These are phyloP conservation scores for Taiozyma sp. DNA, from an alignment of 1,139 yeast genomes.

Conservation along the genomic window DNA sequence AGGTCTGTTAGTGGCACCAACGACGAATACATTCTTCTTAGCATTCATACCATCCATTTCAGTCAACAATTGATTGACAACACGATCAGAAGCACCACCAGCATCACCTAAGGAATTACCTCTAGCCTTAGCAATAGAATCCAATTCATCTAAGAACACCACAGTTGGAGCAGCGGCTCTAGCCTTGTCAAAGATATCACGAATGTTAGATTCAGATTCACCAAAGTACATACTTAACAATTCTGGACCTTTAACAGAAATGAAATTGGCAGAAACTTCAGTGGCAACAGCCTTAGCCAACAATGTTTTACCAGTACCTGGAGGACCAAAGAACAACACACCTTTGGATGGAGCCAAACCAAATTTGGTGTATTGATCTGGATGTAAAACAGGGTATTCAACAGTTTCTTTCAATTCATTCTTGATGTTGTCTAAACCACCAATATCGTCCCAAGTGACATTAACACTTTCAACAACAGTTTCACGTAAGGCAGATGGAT, in stretches of 20 bases:
- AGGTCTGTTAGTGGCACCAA: slow-evolving; percentile 99
- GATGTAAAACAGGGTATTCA: slow-evolving; percentile 97
- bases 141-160: slow-evolving; percentile 95
- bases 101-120: slow-evolving; percentile 94
- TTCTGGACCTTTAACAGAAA: slow-evolving; percentile 97
- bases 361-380: slow-evolving; percentile 97
- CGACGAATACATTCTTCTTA: slow-evolving; percentile 95
- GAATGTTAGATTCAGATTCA: slow-evolving; percentile 94
- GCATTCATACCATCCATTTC: slow-evolving; percentile 99
- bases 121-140: slow-evolving; percentile 96
- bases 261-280: slow-evolving; percentile 94
- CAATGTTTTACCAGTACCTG: slow-evolving; percentile 98
- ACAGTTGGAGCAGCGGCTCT: slow-evolving; percentile 99
- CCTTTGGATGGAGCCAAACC: slow-evolving; percentile 98
- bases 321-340: slow-evolving; percentile 97
- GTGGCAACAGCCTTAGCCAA: slow-evolving; percentile 98
- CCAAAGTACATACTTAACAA: slow-evolving; percentile 98
- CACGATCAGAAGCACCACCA: slow-evolving; percentile 98
- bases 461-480: slow-evolving; percentile 98
- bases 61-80: slow-evolving; percentile 94
- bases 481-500: slow-evolving; percentile 98
- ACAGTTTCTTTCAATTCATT: slow-evolving; percentile 97
- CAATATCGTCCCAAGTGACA: slow-evolving; percentile 95
- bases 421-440: slow-evolving; percentile 81
- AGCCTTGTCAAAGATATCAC: slow-evolving; percentile 97